These are phyloP conservation scores for Aspergillus hortae DNA, from an alignment of 2,329 filamentous ascomycete species.

Conservation along the genomic window DNA sequence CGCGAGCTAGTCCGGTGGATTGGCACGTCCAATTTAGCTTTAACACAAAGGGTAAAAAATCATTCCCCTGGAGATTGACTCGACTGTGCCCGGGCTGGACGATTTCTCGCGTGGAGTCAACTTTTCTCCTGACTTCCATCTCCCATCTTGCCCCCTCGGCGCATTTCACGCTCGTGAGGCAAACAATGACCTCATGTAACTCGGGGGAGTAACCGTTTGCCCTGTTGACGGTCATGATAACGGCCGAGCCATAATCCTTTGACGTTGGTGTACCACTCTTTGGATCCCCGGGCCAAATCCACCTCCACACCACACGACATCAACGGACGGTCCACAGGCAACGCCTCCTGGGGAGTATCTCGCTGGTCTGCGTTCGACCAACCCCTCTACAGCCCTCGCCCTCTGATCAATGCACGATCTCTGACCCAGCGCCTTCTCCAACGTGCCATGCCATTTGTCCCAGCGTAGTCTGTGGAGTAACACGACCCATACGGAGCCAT, in stretches of 20 bases:
- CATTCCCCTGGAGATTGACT: constrained; percentile 1
- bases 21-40: constrained; percentile 17
- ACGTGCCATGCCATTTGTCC: constrained; percentile 3
- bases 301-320: not conserved
- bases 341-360: not conserved
- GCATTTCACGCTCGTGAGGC: not conserved
- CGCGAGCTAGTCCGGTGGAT: constrained; percentile 10
- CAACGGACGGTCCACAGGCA: not conserved
- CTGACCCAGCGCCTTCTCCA: not conserved
- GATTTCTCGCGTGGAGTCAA: constrained; percentile 1
- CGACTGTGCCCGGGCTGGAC: constrained; percentile 6
- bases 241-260: not conserved
- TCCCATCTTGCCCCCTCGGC: not conserved
- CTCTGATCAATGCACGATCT: constrained; percentile 2
- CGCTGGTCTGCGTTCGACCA: not conserved
- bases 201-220: not conserved
- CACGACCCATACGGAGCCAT: not conserved
- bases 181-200: not conserved
- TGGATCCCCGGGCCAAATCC: not conserved
- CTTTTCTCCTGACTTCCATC: not conserved
- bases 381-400: too few relatives aligned
- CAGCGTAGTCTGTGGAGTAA: constrained; percentile 3
- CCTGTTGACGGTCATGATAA: not conserved
- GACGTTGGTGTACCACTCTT: not conserved
- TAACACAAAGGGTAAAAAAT: constrained; percentile 12